A percentile compares a stretch with the other conserved stretches of the same genome.
Conservation (phyloP, 2,329 filamentous ascomycete genomes). For the Sphaerulina vaccinii region DNA sequence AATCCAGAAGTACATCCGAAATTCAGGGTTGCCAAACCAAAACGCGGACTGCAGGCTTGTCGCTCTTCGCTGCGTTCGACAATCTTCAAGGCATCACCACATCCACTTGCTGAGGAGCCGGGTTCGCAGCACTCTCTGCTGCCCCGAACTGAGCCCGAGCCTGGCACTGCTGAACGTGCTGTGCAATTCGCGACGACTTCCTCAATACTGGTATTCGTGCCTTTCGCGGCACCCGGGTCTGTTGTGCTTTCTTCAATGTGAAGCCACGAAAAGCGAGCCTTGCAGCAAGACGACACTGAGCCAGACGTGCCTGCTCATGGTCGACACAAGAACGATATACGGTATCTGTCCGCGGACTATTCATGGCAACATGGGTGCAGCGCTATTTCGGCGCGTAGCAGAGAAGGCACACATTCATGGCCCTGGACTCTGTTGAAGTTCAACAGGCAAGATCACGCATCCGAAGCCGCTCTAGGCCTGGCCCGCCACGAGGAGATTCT, state of each 20-base stretch:
- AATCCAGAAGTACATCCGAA: constrained; percentile 18
- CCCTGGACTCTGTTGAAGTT: background rate
- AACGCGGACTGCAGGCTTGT: constrained; percentile 10
- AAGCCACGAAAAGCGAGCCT: too few relatives aligned
- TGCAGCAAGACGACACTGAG: too few relatives aligned
- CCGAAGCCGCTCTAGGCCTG: background rate
- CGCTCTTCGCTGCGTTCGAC: constrained; percentile 14
- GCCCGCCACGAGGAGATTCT: background rate
- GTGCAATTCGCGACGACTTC: too few relatives aligned
- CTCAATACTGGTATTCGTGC: too few relatives aligned
- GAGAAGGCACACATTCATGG: background rate
- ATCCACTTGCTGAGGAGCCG: background rate
- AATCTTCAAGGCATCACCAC: constrained; percentile 16
- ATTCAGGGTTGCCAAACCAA: constrained; percentile 12
- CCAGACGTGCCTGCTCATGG: too few relatives aligned
- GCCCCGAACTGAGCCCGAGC: too few relatives aligned
- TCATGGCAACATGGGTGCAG: background rate
- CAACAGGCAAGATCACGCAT: background rate
- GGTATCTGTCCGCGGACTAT: background rate
- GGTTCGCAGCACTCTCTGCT: background rate
- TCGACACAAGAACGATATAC: background rate
- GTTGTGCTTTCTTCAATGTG: background rate
- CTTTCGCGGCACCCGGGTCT: too few relatives aligned
- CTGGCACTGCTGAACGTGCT: too few relatives aligned
- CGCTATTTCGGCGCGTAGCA: background rate